These are phyloP conservation scores for Tolypocladium inflatum DNA, from an alignment of 2,329 filamentous ascomycete genomes.

Conservation along the genomic window DNA sequence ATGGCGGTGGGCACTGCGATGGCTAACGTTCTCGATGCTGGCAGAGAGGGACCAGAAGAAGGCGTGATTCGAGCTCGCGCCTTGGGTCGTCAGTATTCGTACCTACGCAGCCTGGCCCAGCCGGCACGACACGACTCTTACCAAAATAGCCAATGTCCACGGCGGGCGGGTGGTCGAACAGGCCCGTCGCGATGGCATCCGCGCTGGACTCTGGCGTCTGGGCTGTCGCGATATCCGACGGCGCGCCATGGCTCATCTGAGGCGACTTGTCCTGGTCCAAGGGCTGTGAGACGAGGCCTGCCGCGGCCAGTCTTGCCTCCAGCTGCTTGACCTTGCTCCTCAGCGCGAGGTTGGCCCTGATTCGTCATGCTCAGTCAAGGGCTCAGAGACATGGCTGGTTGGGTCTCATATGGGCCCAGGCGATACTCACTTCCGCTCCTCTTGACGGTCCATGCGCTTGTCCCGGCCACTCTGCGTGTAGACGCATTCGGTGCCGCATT, in stretches of 20 bases:
- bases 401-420: not conserved
- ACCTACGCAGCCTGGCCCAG: not conserved
- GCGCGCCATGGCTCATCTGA: not conserved
- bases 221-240: not conserved
- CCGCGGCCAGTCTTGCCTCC: conserved; percentile 9
- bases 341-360: conserved; percentile 7
- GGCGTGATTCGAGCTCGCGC: conserved; percentile 19
- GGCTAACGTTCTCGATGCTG: conserved; percentile 14
- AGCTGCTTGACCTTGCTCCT: conserved; percentile 11
- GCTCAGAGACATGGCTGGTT: not conserved
- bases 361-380: not conserved
- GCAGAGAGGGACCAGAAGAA: conserved; percentile 16
- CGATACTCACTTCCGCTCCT: conserved; percentile 9
- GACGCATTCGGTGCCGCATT: conserved; percentile 8
- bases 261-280: not conserved
- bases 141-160: conserved; percentile 18
- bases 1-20: conserved; percentile 4
- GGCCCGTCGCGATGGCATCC: conserved; percentile 16
- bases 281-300: not conserved
- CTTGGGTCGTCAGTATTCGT: conserved; percentile 4
- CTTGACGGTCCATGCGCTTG: conserved; percentile 13
- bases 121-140: not conserved
- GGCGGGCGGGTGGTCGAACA: conserved; percentile 16
- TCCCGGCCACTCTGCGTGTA: conserved; percentile 12
- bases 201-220: conserved; percentile 12